Percentiles rank a stretch among this genome's conserved stretches.
These are phyloP conservation scores for Pelargonium australe DNA, from an alignment of 441 rosid species.

Conservation along the genomic window DNA sequence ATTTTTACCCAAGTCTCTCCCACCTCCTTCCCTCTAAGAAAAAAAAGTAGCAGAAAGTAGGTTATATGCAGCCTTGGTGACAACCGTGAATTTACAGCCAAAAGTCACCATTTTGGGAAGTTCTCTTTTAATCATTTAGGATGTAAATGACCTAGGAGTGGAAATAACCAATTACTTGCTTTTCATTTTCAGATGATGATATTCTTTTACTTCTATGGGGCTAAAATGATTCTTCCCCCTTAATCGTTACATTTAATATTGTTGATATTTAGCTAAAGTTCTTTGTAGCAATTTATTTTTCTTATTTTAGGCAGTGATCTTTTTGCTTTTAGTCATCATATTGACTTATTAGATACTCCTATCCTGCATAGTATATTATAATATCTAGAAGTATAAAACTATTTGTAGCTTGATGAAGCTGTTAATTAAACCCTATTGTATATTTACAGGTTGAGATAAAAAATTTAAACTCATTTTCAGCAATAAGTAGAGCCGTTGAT, in stretches of 20 bases:
- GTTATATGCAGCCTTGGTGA: not conserved
- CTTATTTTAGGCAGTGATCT: not conserved
- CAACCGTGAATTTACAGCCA: not conserved
- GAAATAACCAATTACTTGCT: too few relatives aligned
- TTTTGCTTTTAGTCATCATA: not conserved
- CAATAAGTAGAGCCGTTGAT: too few relatives aligned
- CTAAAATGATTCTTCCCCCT: too few relatives aligned
- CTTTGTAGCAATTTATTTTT: too few relatives aligned
- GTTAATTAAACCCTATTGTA: not conserved
- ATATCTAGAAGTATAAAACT: not conserved
- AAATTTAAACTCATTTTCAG: conserved; percentile 60
- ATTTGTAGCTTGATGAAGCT: not conserved
- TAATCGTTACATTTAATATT: too few relatives aligned
- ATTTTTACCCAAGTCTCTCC: not conserved
- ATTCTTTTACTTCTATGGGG: too few relatives aligned
- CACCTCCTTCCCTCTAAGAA: too few relatives aligned
- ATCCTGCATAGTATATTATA: not conserved
- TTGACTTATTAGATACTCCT: not conserved
- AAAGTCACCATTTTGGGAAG: not conserved
- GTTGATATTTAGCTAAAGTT: too few relatives aligned
- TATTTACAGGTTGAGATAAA: conserved; percentile 77
- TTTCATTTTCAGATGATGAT: too few relatives aligned
- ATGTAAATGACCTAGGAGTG: not conserved
- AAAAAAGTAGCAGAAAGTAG: not conserved
- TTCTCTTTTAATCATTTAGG: too few relatives aligned